Evolutionary conservation across 805 yeast species (phyloP).

Genomic region (Schwanniomyces occidentalis): DNA sequence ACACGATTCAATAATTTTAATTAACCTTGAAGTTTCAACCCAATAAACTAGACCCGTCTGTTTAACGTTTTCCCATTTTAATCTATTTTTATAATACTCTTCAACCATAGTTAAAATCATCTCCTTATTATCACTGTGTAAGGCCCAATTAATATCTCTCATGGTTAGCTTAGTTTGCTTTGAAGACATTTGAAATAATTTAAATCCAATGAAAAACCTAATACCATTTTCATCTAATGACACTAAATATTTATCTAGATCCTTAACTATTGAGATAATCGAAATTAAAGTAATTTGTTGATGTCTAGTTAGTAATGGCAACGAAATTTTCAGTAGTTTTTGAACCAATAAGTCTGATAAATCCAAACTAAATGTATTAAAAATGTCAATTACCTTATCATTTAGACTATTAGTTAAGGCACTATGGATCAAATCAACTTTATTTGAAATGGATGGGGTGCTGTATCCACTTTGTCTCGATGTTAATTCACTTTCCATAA

Average conservation of each 20-base stretch:
- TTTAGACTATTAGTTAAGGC: background rate
- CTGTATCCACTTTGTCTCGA: background rate
- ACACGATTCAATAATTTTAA: conserved; percentile 55
- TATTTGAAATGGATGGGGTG: conserved; percentile 1
- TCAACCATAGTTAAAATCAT: conserved; percentile 54
- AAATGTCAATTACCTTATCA: conserved; percentile 22
- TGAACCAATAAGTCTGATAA: conserved; percentile 54
- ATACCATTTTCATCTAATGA: conserved; percentile 65
- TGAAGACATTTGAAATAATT: conserved; percentile 53
- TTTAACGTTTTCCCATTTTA: conserved; percentile 62
- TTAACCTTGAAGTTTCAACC: conserved; percentile 41
- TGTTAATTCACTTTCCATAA: conserved; percentile 9
- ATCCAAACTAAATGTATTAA: conserved; percentile 37
- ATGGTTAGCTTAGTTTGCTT: conserved; percentile 59
- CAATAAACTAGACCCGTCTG: conserved; percentile 72
- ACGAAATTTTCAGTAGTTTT: conserved; percentile 59
- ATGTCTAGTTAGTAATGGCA: conserved; percentile 85
- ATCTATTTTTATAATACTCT: conserved; percentile 38
- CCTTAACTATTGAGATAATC: conserved; percentile 62
- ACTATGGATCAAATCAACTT: conserved; percentile 2
- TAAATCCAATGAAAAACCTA: conserved; percentile 69
- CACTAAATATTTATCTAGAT: conserved; percentile 46
- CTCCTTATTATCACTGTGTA: conserved; percentile 78
- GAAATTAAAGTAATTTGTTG: conserved; percentile 83
- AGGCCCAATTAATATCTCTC: conserved; percentile 87